These are phyloP conservation scores for Phytophthora pluvialis DNA, from an alignment of 352 stramenopile genomes.

Conservation along the genomic window DNA sequence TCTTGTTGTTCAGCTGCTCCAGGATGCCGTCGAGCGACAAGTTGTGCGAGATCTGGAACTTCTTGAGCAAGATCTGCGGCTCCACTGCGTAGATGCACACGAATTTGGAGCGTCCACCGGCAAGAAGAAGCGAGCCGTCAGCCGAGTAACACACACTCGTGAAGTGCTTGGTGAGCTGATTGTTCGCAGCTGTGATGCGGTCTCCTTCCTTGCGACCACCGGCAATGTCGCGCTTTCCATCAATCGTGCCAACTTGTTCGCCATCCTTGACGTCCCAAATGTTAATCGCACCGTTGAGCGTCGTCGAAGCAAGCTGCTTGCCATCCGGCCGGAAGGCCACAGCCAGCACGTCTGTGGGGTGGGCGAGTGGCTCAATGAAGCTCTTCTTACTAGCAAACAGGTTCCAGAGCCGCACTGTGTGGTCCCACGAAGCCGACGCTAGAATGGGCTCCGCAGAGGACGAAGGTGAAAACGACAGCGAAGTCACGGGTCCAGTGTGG, in stretches of 20 bases:
- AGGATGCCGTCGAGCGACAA: slow-evolving; percentile 95
- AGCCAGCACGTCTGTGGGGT: slow-evolving; percentile 96
- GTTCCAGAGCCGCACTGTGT: slow-evolving; percentile 99
- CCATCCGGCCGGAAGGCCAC: slow-evolving; percentile 97
- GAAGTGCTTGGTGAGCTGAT: slow-evolving; percentile 97
- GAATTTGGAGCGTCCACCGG: slow-evolving; percentile 98
- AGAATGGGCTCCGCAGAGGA: slow-evolving; percentile 87
- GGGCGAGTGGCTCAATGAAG: slow-evolving; percentile 95
- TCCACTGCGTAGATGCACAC: slow-evolving; percentile 99
- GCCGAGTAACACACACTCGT: slow-evolving; percentile 99
- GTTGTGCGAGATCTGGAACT: slow-evolving; percentile 99
- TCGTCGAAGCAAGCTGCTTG: slow-evolving; percentile 96
- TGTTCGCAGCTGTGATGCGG: slow-evolving; percentile 86
- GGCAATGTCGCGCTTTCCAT: slow-evolving; percentile 96
- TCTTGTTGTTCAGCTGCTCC: slow-evolving; percentile 95
- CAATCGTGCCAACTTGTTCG: slow-evolving; percentile 95
- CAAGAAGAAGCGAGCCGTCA: slow-evolving; percentile 97
- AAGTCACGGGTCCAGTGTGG: slow-evolving; percentile 97
- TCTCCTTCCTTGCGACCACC: slow-evolving; percentile 90
- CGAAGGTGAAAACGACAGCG: slow-evolving; percentile 92
- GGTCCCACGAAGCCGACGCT: slow-evolving; percentile 98
- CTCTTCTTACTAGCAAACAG: slow-evolving; percentile 97
- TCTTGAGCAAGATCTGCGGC: slow-evolving; percentile 97
- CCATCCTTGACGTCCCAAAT: slow-evolving; percentile 98
- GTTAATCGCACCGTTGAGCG: slow-evolving; percentile 95